These are phyloP conservation scores for Hypoxylon crocopeplum DNA, from an alignment of 495 filamentous ascomycete genomes.

Conservation along the genomic window DNA sequence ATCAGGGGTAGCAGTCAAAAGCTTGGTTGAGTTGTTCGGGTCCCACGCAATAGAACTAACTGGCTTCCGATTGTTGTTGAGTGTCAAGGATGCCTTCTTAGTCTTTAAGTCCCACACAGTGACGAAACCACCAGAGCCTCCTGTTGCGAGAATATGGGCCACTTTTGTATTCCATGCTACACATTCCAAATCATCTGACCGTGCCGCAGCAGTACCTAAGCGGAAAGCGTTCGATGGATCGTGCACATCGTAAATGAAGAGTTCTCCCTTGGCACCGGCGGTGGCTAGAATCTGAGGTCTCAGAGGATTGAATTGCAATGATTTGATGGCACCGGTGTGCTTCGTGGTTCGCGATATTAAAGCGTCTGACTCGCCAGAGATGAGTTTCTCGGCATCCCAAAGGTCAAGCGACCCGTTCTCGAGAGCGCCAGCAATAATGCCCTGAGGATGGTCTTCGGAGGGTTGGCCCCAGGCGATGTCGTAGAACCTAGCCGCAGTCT, in stretches of 20 bases:
- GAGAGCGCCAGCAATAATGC: slow-evolving; percentile 91
- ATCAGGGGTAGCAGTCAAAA: slow-evolving; percentile 90
- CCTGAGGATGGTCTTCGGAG: slow-evolving; percentile 74
- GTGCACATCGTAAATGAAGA: slow-evolving; percentile 93
- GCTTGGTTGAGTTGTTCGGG: slow-evolving; percentile 89
- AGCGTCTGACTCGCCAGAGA: slow-evolving; percentile 71
- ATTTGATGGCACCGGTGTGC: slow-evolving; percentile 91
- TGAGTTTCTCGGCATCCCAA: slow-evolving; percentile 91
- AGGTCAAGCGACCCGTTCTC: slow-evolving; percentile 96
- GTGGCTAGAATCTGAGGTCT: slow-evolving; percentile 91
- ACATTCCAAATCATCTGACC: slow-evolving; percentile 91
- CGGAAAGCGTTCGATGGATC: slow-evolving; percentile 87
- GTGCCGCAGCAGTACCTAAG: slow-evolving; percentile 83
- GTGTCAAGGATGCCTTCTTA: slow-evolving; percentile 92
- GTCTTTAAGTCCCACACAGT: slow-evolving; percentile 98
- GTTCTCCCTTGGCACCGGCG: slow-evolving; percentile 92
- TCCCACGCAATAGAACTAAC: slow-evolving; percentile 98
- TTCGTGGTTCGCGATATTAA: slow-evolving; percentile 88
- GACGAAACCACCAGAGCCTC: slow-evolving; percentile 92
- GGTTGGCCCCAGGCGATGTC: slow-evolving; percentile 93
- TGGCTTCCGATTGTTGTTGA: slow-evolving; percentile 94
- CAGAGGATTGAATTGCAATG: slow-evolving; percentile 97
- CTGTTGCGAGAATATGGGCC: slow-evolving; percentile 92
- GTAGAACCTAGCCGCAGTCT: slow-evolving; percentile 72
- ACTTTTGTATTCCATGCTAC: slow-evolving; percentile 99